phyloP scores from a whole-genome alignment of 371 early-diverging fungal genomes.

The Gilbertella persicaria region DNA sequence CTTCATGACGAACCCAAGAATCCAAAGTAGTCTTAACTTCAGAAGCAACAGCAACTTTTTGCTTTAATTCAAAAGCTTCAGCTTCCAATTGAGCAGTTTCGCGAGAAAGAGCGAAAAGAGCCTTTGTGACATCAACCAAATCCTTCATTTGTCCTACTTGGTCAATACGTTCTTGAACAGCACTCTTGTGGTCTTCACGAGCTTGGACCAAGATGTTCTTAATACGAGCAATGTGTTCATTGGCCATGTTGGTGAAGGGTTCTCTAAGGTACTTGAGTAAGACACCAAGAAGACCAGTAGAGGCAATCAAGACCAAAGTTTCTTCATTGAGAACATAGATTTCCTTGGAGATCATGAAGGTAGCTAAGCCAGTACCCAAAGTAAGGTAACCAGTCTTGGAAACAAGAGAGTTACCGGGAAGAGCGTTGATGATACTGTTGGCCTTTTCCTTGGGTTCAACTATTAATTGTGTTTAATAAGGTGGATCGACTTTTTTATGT shows the following conservation, averaged over 20 bases:
- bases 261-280: conserved; percentile 80
- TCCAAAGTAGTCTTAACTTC: conserved; percentile 92
- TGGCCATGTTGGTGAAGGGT: conserved; percentile 86
- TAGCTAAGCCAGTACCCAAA: conserved; percentile 81
- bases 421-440: conserved; percentile 84
- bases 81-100: conserved; percentile 92
- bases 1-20: conserved; percentile 96
- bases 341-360: conserved; percentile 93
- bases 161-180: conserved; percentile 85
- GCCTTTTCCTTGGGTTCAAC: conserved; percentile 77
- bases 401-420: conserved; percentile 87
- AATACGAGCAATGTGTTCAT: conserved; percentile 79
- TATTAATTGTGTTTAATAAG: conserved; percentile 10
- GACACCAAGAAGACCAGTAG: conserved; percentile 74
- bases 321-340: conserved; percentile 96
- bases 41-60: conserved; percentile 77
- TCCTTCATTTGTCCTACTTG: conserved; percentile 92
- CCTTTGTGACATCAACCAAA: conserved; percentile 90
- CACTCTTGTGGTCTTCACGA: conserved; percentile 88
- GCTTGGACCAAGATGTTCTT: conserved; percentile 80
- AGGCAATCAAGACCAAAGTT: conserved; percentile 77
- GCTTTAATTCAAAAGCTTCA: conserved; percentile 92
- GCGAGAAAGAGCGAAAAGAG: conserved; percentile 90
- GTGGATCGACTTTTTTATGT: not conserved
- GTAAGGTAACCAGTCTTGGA: conserved; percentile 91